These are phyloP conservation scores for Colletotrichum godetiae DNA, from an alignment of 2,329 filamentous ascomycete species.

Conservation along the genomic window DNA sequence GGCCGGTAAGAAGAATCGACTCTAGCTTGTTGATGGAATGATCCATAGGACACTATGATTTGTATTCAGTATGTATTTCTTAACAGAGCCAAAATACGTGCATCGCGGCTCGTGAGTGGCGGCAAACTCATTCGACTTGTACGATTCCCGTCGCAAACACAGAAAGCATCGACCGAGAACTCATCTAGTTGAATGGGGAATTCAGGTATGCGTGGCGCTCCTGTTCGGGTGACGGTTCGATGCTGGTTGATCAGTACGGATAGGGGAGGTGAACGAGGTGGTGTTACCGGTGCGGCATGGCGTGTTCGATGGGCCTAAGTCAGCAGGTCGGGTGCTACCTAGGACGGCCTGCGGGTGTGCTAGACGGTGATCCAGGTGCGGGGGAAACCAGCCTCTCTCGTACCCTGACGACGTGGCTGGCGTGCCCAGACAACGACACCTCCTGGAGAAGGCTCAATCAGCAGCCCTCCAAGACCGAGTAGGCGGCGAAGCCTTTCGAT, in stretches of 20 bases:
- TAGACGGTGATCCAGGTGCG: conserved; percentile 21
- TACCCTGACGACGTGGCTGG: conserved; percentile 17
- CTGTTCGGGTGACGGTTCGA: neutral
- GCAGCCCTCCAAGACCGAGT: neutral
- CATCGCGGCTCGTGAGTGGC: too few species aligned
- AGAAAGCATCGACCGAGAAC: neutral
- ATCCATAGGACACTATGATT: too few species aligned
- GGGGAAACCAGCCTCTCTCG: conserved; percentile 27
- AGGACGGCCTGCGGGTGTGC: conserved; percentile 2
- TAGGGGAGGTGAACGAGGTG: neutral
- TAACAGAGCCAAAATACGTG: too few species aligned
- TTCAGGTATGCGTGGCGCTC: neutral
- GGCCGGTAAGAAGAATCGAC: too few species aligned
- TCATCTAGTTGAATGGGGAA: neutral
- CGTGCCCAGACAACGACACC: conserved; percentile 32
- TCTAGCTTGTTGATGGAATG: too few species aligned
- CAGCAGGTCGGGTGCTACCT: conserved; percentile 9
- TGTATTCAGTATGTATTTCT: too few species aligned
- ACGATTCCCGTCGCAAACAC: neutral
- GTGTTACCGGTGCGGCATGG: conserved; percentile 14
- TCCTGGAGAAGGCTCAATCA: conserved; percentile 26
- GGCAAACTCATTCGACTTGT: too few species aligned
- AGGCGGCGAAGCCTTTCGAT: neutral
- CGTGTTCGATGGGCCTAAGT: conserved; percentile 22
- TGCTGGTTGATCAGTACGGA: neutral